Conservation (phyloP, 257 asterid genomes). For the Fraxinus quadrangulata region DNA sequence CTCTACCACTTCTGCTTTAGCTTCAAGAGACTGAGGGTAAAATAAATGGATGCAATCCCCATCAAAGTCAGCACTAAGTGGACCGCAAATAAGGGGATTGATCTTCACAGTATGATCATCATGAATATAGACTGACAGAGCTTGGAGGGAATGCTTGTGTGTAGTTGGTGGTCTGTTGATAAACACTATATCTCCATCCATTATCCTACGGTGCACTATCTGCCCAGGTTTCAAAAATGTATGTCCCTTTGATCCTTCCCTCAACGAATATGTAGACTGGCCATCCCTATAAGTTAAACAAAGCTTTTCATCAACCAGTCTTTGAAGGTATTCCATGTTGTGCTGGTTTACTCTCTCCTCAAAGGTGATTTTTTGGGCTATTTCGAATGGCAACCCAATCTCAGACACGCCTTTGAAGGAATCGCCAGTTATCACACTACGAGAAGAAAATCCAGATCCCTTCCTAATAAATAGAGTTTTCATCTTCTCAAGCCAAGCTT, state of each 20-base stretch:
- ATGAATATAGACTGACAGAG: slow-evolving; percentile 76
- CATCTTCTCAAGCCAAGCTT: slow-evolving; percentile 99
- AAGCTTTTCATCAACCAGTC: slow-evolving; percentile 79
- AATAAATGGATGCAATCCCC: slow-evolving; percentile 92
- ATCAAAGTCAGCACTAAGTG: slow-evolving; percentile 95
- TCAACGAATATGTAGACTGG: slow-evolving; percentile 64
- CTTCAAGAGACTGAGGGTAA: slow-evolving; percentile 93
- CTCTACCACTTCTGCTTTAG: slow-evolving; percentile 93
- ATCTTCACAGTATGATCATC: slow-evolving; percentile 92
- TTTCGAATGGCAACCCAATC: slow-evolving; percentile 88
- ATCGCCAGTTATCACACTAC: slow-evolving; percentile 96
- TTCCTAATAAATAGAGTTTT: slow-evolving; percentile 88
- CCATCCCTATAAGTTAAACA: slow-evolving; percentile 90
- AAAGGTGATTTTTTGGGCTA: slow-evolving; percentile 87
- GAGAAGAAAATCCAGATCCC: slow-evolving; percentile 98
- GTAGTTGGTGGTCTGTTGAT: slow-evolving; percentile 97
- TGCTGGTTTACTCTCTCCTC: slow-evolving; percentile 88
- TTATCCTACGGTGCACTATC: slow-evolving; percentile 82
- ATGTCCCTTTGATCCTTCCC: slow-evolving; percentile 96
- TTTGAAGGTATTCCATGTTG: slow-evolving; percentile 73
- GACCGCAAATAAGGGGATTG: slow-evolving; percentile 91
- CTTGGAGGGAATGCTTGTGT: slow-evolving; percentile 95
- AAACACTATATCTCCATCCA: slow-evolving; percentile 95
- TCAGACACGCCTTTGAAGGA: slow-evolving; percentile 87
- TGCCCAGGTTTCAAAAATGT: slow-evolving; percentile 91